Evolutionary conservation across 108 stramenopile genomes (phyloP), one percentile per base, ranked within the genome.

Genomic region (Cyclotella kingstonii): DNA sequence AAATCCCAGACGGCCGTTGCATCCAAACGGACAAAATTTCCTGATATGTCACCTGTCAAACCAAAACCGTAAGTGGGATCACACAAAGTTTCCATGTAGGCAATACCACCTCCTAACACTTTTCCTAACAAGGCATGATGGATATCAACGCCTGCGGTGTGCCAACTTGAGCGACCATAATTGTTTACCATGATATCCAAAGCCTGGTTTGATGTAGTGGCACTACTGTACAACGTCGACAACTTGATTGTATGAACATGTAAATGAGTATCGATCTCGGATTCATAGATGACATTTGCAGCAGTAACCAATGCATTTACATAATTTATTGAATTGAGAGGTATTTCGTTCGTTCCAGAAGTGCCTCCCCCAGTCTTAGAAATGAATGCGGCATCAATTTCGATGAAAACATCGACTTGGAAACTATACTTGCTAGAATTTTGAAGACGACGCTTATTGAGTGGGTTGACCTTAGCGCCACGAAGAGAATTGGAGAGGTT

Each of bases 231-330:
- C 0, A 26, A 10, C 15, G 49, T 54, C 3, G 34, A 46, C 54
- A 31, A 14, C 44, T 44, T 44, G 58, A 60, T 60, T 11, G 58
- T 46, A 19, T 46, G n/a, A 9, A 76, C 74, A 15, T 69, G 42
- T 10, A 76, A 41, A 39, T 69, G 74, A 10, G 74, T 69, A 1
- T 63, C 54, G 25, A 69, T 55, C 30, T 74, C 73, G 5, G 44
- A 15, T 62, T 74, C 67, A 21, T 68, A 68, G 46, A 74, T 74
- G 23, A 46, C 53, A 47, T 47, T 65, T 21, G 73, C 60, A 8
- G 60, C 60, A 34, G 66, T 52, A 4, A 74, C 47, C 19, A 74
- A 49, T 2, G 46, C 17, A 36, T 74, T 66, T 33, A 74, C 55
- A 52, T 74, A 74, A 21, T 61, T 40, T 31, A 41, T 39, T 2